Evolutionary conservation across 140 eudicot species (phyloP), one percentile per base, ranked within the genome.

Genomic region (Anethum foeniculum): DNA sequence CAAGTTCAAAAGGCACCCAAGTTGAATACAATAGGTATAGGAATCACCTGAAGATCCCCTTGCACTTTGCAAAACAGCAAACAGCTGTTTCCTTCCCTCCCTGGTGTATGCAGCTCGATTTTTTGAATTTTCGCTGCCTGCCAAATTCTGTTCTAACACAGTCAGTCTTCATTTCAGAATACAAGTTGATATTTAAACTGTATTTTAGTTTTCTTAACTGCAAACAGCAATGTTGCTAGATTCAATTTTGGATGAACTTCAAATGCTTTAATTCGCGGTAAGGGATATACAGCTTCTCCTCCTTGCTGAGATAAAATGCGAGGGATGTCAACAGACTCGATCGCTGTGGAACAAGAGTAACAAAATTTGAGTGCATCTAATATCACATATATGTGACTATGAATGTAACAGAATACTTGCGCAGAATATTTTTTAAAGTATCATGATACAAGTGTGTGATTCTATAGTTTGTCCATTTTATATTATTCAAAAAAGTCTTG

Each of bases 41-140:
- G 58, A 73, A 85, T 82, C 79, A 95, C 99, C 99, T 90, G 99
- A 95, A 83, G 99, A 95, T 86, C 99, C 99, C 87, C 97, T 90
- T 83, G 97, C 97, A 90, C 99, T 91, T 87, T 95, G 99, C 86
- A 95, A 83, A 81, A 95, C 99, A 19, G 97, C 92, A 83, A 95
- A 95, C 21, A 95, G 93, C 77, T 95, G 99, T 79, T 95, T 95
- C 75, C 99, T 84, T 52, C 99, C 96, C 74, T 95, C 99, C 86
- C 97, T 90, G 44, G 99, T 95, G 84, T 87, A 89, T 52, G 99
- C 93, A 80, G 96, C 97, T 88, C 90, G 90, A 87, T 91, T 92
- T 87, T 86, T 91, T 64, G 81, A 85, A 85, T 82, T 88, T 81
- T 95, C 99, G 39, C 89, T 89, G 46, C 96, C 93, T 16, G 89